Evolutionary conservation across 306 rosid genomes (phyloP), one percentile per base, ranked within the genome.

Genomic region (Glycine latifolia): DNA sequence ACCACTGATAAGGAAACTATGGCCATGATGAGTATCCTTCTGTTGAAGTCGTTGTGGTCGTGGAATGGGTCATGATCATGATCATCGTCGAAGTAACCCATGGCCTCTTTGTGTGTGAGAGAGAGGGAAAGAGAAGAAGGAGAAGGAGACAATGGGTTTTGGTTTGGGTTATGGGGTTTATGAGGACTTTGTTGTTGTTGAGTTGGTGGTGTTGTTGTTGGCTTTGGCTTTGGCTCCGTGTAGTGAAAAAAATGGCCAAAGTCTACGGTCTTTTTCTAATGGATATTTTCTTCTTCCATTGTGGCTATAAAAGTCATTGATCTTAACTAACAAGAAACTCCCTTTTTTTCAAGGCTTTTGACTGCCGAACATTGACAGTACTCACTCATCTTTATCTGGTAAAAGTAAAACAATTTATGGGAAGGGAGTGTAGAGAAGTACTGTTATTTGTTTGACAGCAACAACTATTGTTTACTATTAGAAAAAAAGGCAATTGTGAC

Each of bases 11-110:
- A 82, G 46, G 94, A 90, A 26, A 85, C 44, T 55, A 95, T 85
- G 75, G 99, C 91, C 3, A 72, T 67, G 49, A 91, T 59, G 79
- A 95, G 85, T 71, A 95, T 87, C 61, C 62, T 91, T 80, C 63
- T 84, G 94, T 89, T 92, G 13, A 86, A 67, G 14, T 87, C 80
- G 11, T 17, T 78, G 0, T 50, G 33, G 52, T 53, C 17, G 7
- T 4, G 37, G 79, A 68, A 73, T 15, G 62, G 14, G 9, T 2
- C 3, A 4, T 56, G 48, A 0, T 48, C 35, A 1, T 68, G 3
- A 5, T 33, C 77, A 7, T 66, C 44, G 10, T 43, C 12, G 12
- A 65, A 72, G 48, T 16, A 9, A 75, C 0, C 4, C 47, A 3
- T 43, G 47, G 44, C 9, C 47, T 43, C 47, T 43, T 43, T 43